Percentiles rank a stretch among this genome's conserved stretches.
Conservation (phyloP, 306 rosid species). For the Malus fusca region DNA sequence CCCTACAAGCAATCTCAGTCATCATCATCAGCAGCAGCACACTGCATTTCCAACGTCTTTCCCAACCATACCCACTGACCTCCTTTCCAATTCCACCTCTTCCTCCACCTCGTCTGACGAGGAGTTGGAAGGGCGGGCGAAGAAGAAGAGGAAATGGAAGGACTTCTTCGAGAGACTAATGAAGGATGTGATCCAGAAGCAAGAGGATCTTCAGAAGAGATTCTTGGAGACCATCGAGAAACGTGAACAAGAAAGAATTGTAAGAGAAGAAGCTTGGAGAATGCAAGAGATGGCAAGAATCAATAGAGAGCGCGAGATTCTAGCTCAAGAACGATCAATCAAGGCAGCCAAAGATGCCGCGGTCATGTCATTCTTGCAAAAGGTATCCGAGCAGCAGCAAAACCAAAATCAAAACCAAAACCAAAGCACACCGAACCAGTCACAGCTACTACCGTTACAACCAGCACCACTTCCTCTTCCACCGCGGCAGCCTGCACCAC, state of each 20-base stretch:
- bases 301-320: conserved; percentile 56
- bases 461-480: background rate
- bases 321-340: conserved; percentile 65
- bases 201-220: conserved; percentile 66
- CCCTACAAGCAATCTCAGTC: background rate
- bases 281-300: conserved; percentile 61
- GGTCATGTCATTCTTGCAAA: conserved; percentile 69
- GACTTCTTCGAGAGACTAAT: conserved; percentile 70
- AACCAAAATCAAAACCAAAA: background rate
- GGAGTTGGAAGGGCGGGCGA: conserved; percentile 32
- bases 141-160: conserved; percentile 83
- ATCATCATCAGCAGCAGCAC: background rate
- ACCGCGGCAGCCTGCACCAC: background rate
- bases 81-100: conserved; percentile 50
- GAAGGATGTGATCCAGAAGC: conserved; percentile 72
- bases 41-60: conserved; percentile 18
- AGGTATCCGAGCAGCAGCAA: conserved; percentile 49
- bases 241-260: conserved; percentile 54
- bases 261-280: conserved; percentile 79
- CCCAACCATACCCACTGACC: conserved; percentile 21
- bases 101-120: conserved; percentile 72
- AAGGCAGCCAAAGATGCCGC: conserved; percentile 71
- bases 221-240: conserved; percentile 78
- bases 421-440: conserved; percentile 17
- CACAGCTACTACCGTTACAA: background rate